A percentile compares a stretch with the other conserved stretches of the same genome.
phyloP scores from a whole-genome alignment of 139 green algal genomes.

The Coccomyxa sp. region DNA sequence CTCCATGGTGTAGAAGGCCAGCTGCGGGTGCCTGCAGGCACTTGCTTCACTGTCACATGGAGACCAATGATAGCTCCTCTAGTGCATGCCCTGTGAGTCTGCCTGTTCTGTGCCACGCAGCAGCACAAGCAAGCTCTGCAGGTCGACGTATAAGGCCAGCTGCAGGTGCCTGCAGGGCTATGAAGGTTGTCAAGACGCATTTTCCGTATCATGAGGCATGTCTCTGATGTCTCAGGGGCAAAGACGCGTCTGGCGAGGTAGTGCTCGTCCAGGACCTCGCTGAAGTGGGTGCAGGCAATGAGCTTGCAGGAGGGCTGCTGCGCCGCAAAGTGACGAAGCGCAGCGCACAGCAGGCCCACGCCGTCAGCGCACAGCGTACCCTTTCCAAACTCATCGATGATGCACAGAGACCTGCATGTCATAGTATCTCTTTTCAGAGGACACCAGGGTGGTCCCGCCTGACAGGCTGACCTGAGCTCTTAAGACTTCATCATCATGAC shows the following conservation, averaged over 20 bases:
- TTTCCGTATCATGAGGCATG: neutral
- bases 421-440: too few relatives aligned
- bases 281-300: conserved; percentile 80
- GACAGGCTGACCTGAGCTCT: too few relatives aligned
- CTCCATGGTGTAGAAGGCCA: conserved; percentile 70
- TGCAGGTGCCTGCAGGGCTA: too few relatives aligned
- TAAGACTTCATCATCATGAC: too few relatives aligned
- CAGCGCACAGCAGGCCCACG: conserved; percentile 62
- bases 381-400: conserved; percentile 97
- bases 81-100: too few relatives aligned
- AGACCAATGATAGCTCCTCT: too few relatives aligned
- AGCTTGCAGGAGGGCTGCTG: conserved; percentile 33
- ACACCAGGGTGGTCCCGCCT: too few relatives aligned
- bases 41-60: too few relatives aligned
- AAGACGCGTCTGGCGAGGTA: conserved; percentile 28
- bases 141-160: neutral
- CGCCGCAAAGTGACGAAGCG: conserved; percentile 46
- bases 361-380: conserved; percentile 82
- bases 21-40: conserved; percentile 30
- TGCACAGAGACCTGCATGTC: conserved; percentile 70
- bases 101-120: neutral
- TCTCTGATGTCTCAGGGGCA: too few relatives aligned
- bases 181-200: too few relatives aligned
- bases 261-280: conserved; percentile 46
- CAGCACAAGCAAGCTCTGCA: neutral